phyloP scores from a whole-genome alignment of 768 basidiomycete species.

The Tephrocybe sp. region DNA sequence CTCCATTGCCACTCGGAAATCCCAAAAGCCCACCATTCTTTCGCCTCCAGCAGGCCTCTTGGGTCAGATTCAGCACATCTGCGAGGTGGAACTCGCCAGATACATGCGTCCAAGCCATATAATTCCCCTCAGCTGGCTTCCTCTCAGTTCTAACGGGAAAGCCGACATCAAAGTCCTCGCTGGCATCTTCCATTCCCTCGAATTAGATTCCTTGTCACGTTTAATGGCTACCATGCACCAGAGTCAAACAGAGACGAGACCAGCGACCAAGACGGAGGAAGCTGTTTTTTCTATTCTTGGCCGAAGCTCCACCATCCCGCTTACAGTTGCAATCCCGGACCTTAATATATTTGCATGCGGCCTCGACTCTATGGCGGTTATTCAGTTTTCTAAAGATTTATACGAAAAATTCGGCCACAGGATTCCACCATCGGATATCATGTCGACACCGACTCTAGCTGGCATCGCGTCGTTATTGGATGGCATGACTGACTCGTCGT shows the following conservation, averaged over 20 bases:
- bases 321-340: slow-evolving; percentile 18
- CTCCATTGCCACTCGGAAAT: slow-evolving; percentile 36
- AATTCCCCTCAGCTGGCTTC: slow-evolving; percentile 46
- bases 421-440: slow-evolving; percentile 26
- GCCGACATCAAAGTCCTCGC: slow-evolving; percentile 33
- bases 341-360: slow-evolving; percentile 31
- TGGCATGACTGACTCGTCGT: neutral
- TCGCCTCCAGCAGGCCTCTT: slow-evolving; percentile 27
- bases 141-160: slow-evolving; percentile 40
- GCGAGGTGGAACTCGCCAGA: slow-evolving; percentile 40
- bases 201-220: slow-evolving; percentile 21
- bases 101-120: slow-evolving; percentile 54
- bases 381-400: slow-evolving; percentile 26
- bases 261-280: slow-evolving; percentile 13
- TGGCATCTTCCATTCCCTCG: slow-evolving; percentile 26
- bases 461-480: slow-evolving; percentile 20
- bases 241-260: slow-evolving; percentile 12
- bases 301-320: slow-evolving; percentile 19
- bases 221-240: slow-evolving; percentile 16
- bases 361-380: slow-evolving; percentile 29
- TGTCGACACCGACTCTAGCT: slow-evolving; percentile 26
- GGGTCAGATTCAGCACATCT: slow-evolving; percentile 30
- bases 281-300: slow-evolving; percentile 22
- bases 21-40: slow-evolving; percentile 17
- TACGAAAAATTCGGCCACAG: slow-evolving; percentile 17